Conservation (phyloP, 257 asterid species). For the Vinca minor region DNA sequence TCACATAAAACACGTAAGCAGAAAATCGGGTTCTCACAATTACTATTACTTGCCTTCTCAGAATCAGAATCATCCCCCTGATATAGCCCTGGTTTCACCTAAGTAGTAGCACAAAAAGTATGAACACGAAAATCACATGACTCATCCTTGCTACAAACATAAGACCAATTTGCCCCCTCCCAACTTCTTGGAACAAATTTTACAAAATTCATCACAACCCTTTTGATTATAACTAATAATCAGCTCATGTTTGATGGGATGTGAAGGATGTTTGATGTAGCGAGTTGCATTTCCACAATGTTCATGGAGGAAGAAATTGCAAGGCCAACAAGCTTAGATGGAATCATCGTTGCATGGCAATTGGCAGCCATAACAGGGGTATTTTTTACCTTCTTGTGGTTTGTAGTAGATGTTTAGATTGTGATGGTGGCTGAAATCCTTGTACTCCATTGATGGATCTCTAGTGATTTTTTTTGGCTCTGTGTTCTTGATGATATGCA, state of each 20-base stretch:
- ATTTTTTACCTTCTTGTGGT: conserved; percentile 36
- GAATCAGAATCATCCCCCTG: conserved; percentile 22
- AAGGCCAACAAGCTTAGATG: conserved; percentile 44
- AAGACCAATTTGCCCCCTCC: conserved; percentile 38
- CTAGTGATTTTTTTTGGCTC: no score
- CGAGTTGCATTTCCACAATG: conserved; percentile 66
- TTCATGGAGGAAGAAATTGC: conserved; percentile 64
- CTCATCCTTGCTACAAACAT: conserved; percentile 27
- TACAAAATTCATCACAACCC: conserved; percentile 24
- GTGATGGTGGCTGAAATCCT: conserved; percentile 61
- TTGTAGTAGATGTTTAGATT: conserved; percentile 35
- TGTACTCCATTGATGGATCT: conserved; percentile 28
- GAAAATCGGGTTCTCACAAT: no score
- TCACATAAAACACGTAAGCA: no score
- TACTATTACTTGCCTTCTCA: not conserved
- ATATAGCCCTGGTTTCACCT: conserved; percentile 47
- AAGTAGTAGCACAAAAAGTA: conserved; percentile 47
- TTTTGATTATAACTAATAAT: conserved; percentile 13
- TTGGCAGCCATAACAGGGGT: conserved; percentile 51
- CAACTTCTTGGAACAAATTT: conserved; percentile 32
- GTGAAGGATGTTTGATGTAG: conserved; percentile 51
- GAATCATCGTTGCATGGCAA: conserved; percentile 38
- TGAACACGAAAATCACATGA: conserved; percentile 49
- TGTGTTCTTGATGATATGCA: no score
- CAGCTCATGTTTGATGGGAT: conserved; percentile 47